phyloP scores from a whole-genome alignment of 129 eudicot species.

The Flaveria linearis region DNA sequence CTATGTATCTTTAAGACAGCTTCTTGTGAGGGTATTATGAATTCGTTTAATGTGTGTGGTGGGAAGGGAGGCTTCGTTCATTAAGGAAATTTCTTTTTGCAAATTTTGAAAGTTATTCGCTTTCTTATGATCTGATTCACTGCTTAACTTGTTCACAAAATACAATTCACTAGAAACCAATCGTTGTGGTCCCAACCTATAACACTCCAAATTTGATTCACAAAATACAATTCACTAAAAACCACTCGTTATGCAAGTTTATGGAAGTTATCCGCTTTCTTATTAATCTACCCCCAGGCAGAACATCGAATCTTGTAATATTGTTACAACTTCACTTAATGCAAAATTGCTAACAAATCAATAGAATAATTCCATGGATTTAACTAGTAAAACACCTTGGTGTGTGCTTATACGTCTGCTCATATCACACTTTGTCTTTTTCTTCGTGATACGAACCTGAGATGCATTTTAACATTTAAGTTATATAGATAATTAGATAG shows the following conservation, averaged over 20 bases:
- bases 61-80: neutral
- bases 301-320: neutral
- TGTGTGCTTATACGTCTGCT: neutral
- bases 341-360: neutral
- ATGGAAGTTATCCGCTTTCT: no score
- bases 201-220: neutral
- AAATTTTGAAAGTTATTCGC: neutral
- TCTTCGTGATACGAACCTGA: neutral
- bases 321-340: neutral
- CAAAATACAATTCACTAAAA: neutral
- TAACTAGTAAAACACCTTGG: neutral
- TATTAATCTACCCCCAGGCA: neutral
- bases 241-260: no score
- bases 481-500: neutral
- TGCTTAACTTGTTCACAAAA: neutral
- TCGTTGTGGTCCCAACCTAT: neutral
- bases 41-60: neutral
- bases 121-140: neutral
- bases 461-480: neutral
- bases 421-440: neutral
- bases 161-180: neutral
- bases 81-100: neutral
- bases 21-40: neutral
- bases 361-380: neutral
- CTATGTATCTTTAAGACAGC: no score